Evolutionary conservation across 2,329 filamentous ascomycete genomes (phyloP), one percentile per base, ranked within the genome.

Genomic region (Ilyonectria destructans): DNA sequence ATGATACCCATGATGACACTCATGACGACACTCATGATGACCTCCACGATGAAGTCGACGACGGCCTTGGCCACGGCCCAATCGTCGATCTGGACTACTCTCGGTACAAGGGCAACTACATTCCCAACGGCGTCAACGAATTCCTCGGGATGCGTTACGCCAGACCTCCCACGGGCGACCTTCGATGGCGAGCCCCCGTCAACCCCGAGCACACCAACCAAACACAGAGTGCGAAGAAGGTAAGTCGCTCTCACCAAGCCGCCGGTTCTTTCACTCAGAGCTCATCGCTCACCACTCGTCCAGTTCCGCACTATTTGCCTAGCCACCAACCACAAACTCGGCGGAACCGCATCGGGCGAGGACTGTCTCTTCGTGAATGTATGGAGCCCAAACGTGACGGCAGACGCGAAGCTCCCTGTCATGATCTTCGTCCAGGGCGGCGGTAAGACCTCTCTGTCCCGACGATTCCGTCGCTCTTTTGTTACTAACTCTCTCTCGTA

Each of bases 81-180:
- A 64, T 71, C 17, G 75, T 83, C 54, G 80, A 86, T 68, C 78
- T 87, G 23, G 82, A 80, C 31, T 86, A 87, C 66, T 80, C 84
- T n/a, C 74, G 75, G 29, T 87, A 86, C 62, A 78, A 80, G 26
- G 85, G 85, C 31, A 74, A 75, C 3, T 71, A 76, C 3, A 77
- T 84, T 4, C 69, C 74, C 26, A 80, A 75, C 31, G 81, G 80
- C n/a, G 79, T 87, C 33, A 81, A 80, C 57, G 79, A 85, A 71
- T 88, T 83, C 72, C 78, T 85, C 3, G 85, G 85, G 13, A 78
- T 86, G 76, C 85, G 86, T 49, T 90, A 85, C 74, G 88, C 88
- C 12, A 80, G 82, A 15, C 80, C 87, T n/a, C 87, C 88, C 6
- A 63, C 85, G 0, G 85, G 82, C 2, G 79, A 86, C 45, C 78